Base-by-base conservation (phyloP, 148 eudicot species). In the Silene conica region DNA sequence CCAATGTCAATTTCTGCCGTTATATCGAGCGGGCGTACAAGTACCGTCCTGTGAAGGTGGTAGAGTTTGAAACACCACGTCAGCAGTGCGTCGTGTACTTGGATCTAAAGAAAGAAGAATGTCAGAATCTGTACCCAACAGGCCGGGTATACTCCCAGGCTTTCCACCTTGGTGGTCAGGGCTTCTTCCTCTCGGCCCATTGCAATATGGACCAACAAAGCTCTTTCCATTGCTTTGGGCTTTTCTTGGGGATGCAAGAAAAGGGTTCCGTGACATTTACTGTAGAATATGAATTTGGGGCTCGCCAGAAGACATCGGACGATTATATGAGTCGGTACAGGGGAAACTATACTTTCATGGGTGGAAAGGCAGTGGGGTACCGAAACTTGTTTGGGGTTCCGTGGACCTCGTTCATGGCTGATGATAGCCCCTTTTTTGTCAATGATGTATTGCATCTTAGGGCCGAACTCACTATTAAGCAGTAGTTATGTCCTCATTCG, bases 231-330 rank as follows among this genome's bases (percentile, higher is more conserved):
- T 90, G 89, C 67, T 90, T 90, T 54, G 96, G 90, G 69, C 84
- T 90, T 63, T 90, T 90, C 77, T 75, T 90, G 74, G 92, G 96
- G 11, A 90, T 90, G 96, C 90, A 90, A 58, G 90, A 90, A 70
- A 88, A 90, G 76, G 90, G 92, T 1, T 83, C 90, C 1, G 86
- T 79, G 15, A 67, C 83, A 20, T 83, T 88, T 68, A 72, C 86
- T 0, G 90, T 92, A 59, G 90, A 88, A 41, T 87, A 83, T 60
- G 94, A 89, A 52, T 88, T 89, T 69, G 81, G 88, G 3, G 92
- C 80, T 0, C 81, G 92, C 71, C 70, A 80, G 57, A 92, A 85
- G 66, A 83, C 87, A 1, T 20, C 43, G 0, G 88, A 84, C 25
- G 92, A 82, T 26, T 90, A 45, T 58, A 65, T 67, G 9, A 80